Evolutionary conservation across 2,329 filamentous ascomycete genomes (phyloP).

Genomic region (Nectriaceae sp.): DNA sequence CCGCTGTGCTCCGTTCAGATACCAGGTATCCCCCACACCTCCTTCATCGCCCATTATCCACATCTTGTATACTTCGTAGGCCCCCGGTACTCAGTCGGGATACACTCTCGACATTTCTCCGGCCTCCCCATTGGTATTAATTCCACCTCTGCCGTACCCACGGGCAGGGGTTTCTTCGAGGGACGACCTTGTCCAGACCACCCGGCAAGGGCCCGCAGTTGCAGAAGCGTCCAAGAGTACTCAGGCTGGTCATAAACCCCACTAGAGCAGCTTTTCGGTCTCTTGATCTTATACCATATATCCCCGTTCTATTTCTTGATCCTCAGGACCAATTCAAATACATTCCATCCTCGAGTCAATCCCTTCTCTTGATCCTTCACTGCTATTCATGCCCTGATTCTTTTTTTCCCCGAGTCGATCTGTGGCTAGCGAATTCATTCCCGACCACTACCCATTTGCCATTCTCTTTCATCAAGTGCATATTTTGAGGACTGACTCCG

Average conservation of each 20-base stretch:
- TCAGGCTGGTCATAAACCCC: constrained; percentile 19
- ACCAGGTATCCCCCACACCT: constrained; percentile 17
- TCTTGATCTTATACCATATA: constrained; percentile 27
- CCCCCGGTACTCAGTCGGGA: constrained; percentile 24
- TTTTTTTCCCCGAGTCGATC: not conserved
- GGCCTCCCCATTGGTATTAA: constrained; percentile 48
- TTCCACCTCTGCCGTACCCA: constrained; percentile 44
- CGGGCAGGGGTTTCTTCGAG: constrained; percentile 20
- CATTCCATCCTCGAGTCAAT: constrained; percentile 9
- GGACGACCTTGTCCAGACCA: constrained; percentile 23
- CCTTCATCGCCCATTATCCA: constrained; percentile 21
- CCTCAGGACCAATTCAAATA: constrained; percentile 6
- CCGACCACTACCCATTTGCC: too few relatives aligned
- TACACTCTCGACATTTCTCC: constrained; percentile 45
- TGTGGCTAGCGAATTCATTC: not conserved
- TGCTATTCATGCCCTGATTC: not conserved
- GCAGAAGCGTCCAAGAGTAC: constrained; percentile 16
- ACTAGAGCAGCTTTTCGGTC: constrained; percentile 18
- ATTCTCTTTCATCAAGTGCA: too few relatives aligned
- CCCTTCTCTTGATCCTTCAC: not conserved
- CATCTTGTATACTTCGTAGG: constrained; percentile 14
- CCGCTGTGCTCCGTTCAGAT: constrained; percentile 24
- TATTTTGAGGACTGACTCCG: not conserved
- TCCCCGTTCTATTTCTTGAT: constrained; percentile 20
- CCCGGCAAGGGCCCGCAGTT: constrained; percentile 23